These are phyloP conservation scores for Rhododendron williamsianum DNA, from an alignment of 148 eudicot genomes.

Conservation along the genomic window DNA sequence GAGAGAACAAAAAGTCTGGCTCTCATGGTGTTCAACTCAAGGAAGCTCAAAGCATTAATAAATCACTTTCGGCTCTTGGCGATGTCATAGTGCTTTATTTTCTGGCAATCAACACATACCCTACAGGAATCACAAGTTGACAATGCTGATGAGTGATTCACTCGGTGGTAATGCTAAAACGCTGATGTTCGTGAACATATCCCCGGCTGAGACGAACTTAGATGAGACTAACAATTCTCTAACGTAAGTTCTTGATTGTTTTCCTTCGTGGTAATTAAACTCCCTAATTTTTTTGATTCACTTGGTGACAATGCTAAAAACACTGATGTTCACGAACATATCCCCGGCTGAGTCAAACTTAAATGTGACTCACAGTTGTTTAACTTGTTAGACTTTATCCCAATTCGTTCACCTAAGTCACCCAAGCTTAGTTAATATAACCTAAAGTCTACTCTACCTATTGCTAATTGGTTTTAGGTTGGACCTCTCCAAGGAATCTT, in stretches of 20 bases:
- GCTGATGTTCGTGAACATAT: conserved; percentile 89
- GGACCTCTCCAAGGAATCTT: background rate
- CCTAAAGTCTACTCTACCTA: background rate
- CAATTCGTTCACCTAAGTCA: background rate
- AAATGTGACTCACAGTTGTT: conserved; percentile 81
- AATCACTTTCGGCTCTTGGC: conserved; percentile 94
- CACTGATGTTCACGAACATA: conserved; percentile 84
- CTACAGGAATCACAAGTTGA: conserved; percentile 87
- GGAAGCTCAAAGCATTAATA: conserved; percentile 96
- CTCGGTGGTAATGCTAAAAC: conserved; percentile 98
- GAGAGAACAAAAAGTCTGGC: conserved; percentile 94
- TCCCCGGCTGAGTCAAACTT: conserved; percentile 90
- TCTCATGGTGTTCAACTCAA: conserved; percentile 82
- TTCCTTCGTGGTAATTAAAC: background rate
- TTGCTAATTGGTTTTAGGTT: background rate
- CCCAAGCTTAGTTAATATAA: background rate
- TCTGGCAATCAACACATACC: conserved; percentile 89
- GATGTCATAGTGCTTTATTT: conserved; percentile 95
- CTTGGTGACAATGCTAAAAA: conserved; percentile 90
- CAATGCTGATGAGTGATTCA: conserved; percentile 98
- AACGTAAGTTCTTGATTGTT: conserved; percentile 42
- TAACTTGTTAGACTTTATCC: conserved; percentile 15
- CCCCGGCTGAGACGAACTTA: conserved; percentile 89
- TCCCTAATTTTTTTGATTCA: conserved; percentile 37
- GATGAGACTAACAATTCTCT: conserved; percentile 93